phyloP scores from a whole-genome alignment of 2,329 filamentous ascomycete species.

The Aspergillus ibericus region DNA sequence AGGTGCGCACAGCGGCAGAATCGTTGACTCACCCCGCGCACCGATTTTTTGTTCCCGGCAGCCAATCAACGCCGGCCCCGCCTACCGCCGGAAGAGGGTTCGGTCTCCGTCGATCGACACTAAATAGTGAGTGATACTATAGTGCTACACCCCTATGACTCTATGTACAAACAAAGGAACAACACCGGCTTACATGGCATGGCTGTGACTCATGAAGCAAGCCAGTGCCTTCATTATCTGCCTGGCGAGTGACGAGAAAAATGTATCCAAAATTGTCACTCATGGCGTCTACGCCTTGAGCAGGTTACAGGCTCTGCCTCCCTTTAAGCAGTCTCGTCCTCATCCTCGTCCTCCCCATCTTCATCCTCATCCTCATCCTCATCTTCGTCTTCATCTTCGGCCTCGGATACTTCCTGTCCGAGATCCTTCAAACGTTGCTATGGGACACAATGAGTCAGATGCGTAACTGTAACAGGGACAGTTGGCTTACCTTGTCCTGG shows the following conservation, averaged over 20 bases:
- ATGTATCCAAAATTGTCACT: neutral
- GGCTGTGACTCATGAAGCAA: neutral
- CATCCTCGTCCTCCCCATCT: slow-evolving; percentile 32
- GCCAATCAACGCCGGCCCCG: slow-evolving; percentile 3
- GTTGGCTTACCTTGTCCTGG: slow-evolving; percentile 68
- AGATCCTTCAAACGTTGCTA: slow-evolving; percentile 63
- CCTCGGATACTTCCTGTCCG: slow-evolving; percentile 72
- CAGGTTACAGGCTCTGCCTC: neutral
- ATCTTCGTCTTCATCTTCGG: slow-evolving; percentile 65
- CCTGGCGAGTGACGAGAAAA: neutral
- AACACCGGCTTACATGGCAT: neutral
- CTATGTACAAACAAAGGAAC: too few relatives aligned
- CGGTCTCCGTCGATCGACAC: too few relatives aligned
- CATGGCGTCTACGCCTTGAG: neutral
- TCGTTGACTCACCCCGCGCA: slow-evolving; percentile 19
- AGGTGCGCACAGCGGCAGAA: slow-evolving; percentile 14
- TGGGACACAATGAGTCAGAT: slow-evolving; percentile 5
- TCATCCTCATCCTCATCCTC: slow-evolving; percentile 58
- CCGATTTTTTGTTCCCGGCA: slow-evolving; percentile 12
- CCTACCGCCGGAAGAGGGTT: neutral
- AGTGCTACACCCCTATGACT: too few relatives aligned
- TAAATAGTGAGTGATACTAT: too few relatives aligned
- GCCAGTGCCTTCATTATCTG: neutral
- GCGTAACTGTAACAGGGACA: neutral
- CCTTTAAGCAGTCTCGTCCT: slow-evolving; percentile 23